Evolutionary conservation across 371 early-diverging fungal species (phyloP), one percentile per base, ranked within the genome.

Genomic region (Globomyces sp.): DNA sequence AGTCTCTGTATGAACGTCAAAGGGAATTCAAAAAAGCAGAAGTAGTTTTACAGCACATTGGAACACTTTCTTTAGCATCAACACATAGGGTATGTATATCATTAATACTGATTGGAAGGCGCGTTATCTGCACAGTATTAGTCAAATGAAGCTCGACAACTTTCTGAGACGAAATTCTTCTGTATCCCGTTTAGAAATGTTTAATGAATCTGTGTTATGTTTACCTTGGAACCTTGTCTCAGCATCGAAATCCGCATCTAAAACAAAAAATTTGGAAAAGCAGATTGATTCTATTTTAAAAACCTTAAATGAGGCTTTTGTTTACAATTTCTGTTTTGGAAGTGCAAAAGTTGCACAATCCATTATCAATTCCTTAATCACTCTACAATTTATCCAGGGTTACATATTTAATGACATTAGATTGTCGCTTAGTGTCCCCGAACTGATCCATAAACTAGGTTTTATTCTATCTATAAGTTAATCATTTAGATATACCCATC

Each of bases 171-270:
- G 13, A 40, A 41, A 39, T 24, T 5, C 11, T 6, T 6, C 47
- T 11, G 11, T 8, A 47, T 11, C 6, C 47, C 8, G 11, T 13
- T 6, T 58, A 34, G 58, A 41, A 43, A 41, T 58, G 13, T 58
- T 58, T 44, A 39, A 41, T 11, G 58, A 58, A 24, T 44, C 58
- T 24, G 58, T 58, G 13, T 44, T 58, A 4, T 58, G 44, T 44
- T n/a, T 58, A 9, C 58, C 58, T n/a, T 58, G 58, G 58, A 44
- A 10, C 44, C 44, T 3, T n/a, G 44, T 13, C 6, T 4, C 44
- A 10, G 13, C 11, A 41, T 8, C n/a, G 58, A 58, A 2, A 13
- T 44, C 42, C 6, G 10, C 9, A 1, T 40, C 4, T 6, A 36
- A 4, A 55, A 55, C 39, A 55, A 55, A n/a, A 55, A 55, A 39